Conservation (phyloP, 805 yeast species). For the Metschnikowia similis region DNA sequence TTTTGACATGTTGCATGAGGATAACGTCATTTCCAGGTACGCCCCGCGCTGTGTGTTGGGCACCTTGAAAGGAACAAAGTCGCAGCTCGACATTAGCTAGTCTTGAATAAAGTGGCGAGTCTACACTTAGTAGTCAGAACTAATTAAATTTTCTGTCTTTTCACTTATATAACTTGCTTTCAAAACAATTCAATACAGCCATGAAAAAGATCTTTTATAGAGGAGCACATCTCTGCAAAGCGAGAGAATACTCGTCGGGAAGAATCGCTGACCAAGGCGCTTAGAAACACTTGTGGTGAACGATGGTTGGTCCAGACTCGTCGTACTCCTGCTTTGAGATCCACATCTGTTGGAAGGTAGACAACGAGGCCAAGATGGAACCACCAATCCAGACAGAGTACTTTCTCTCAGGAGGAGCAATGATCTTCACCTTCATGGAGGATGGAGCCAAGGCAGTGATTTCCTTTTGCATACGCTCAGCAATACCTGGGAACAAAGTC, state of each 20-base stretch:
- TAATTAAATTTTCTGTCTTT: conserved; percentile 9
- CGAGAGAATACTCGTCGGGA: conserved; percentile 13
- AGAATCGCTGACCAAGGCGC: conserved; percentile 12
- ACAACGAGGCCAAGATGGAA: conserved; percentile 95
- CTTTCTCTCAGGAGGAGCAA: conserved; percentile 99
- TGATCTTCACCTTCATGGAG: conserved; percentile 98
- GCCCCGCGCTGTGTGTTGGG: conserved; percentile 49
- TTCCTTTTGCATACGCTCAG: conserved; percentile 99
- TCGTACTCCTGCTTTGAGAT: conserved; percentile 99
- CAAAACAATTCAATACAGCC: conserved; percentile 13
- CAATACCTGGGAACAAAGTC: conserved; percentile 99
- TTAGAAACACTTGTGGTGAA: conserved; percentile 93
- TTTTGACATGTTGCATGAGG: conserved; percentile 54
- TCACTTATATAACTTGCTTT: conserved; percentile 13
- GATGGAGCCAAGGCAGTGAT: conserved; percentile 99
- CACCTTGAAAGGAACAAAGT: conserved; percentile 43
- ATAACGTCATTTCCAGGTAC: conserved; percentile 47
- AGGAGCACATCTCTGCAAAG: conserved; percentile 6
- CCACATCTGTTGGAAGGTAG: conserved; percentile 99
- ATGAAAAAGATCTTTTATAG: conserved; percentile 9
- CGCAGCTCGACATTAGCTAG: conserved; percentile 33
- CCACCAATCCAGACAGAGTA: conserved; percentile 99
- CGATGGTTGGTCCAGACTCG: conserved; percentile 99
- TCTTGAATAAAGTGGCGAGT: too few species aligned
- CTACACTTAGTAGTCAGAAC: not conserved